Percentiles rank a stretch among this genome's conserved stretches.
Evolutionary conservation across 2,329 filamentous ascomycete genomes (phyloP).

Genomic region (Sphaerulina populicola): DNA sequence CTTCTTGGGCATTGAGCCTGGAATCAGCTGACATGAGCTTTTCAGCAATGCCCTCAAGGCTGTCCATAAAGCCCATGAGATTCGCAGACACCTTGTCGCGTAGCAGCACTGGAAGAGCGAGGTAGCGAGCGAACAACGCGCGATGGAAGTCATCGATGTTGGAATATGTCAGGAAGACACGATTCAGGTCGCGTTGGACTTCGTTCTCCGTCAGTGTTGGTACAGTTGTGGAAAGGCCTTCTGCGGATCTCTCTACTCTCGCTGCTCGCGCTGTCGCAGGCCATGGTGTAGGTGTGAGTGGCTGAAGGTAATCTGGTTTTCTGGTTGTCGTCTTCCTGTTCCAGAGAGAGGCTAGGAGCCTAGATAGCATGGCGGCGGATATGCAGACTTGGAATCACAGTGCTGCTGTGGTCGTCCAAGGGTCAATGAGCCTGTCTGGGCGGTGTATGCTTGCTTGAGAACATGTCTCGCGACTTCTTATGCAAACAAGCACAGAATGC

Average conservation of each 20-base stretch:
- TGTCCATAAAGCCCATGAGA: neutral
- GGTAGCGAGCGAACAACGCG: neutral
- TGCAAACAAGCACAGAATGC: neutral
- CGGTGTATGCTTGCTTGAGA: neutral
- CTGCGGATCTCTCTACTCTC: neutral
- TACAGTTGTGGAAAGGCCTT: no score
- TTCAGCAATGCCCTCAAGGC: neutral
- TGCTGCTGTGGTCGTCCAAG: neutral
- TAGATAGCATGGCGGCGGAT: neutral
- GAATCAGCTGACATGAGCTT: neutral
- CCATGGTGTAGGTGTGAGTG: neutral
- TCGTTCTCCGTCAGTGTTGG: neutral
- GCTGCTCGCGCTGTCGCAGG: neutral
- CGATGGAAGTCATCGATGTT: neutral
- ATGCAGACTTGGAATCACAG: neutral
- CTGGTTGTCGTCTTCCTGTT: neutral
- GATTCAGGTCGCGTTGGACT: neutral
- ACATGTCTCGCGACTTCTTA: neutral
- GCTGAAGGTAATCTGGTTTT: neutral
- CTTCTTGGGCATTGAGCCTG: neutral
- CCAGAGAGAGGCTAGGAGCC: neutral
- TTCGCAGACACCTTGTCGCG: slow-evolving; percentile 5
- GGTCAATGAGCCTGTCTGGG: neutral
- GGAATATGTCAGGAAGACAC: neutral
- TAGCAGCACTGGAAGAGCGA: neutral